phyloP scores from a whole-genome alignment of 1,284 basidiomycete genomes.

The Sparassis latifolia region DNA sequence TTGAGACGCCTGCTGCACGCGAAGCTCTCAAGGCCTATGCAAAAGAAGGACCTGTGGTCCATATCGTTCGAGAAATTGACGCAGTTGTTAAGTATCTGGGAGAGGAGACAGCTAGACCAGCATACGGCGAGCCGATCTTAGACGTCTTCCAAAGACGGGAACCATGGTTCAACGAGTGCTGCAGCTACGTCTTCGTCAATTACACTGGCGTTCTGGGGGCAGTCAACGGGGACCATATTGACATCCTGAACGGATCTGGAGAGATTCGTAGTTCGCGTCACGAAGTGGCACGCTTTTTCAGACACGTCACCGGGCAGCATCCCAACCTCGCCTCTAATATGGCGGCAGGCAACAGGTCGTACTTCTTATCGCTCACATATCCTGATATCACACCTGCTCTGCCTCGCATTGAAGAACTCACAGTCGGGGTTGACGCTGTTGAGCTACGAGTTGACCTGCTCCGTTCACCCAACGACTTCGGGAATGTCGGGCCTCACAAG shows the following conservation, averaged over 20 bases:
- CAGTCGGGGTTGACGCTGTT: conserved; percentile 85
- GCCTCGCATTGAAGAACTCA: conserved; percentile 64
- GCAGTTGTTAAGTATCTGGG: conserved; percentile 77
- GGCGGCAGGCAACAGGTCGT: conserved; percentile 58
- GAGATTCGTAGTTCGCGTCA: conserved; percentile 21
- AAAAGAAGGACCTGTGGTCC: conserved; percentile 59
- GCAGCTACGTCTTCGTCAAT: conserved; percentile 83
- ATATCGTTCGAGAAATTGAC: conserved; percentile 65
- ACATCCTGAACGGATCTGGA: background rate
- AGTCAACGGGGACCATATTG: background rate
- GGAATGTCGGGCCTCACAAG: conserved; percentile 45
- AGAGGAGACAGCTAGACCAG: conserved; percentile 72
- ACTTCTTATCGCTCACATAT: conserved; percentile 92
- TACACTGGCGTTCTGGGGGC: conserved; percentile 39
- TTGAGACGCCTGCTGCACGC: conserved; percentile 78
- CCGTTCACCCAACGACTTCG: conserved; percentile 43
- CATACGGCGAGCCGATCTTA: conserved; percentile 79
- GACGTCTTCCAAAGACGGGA: conserved; percentile 81
- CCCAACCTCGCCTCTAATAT: conserved; percentile 65
- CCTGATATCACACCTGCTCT: conserved; percentile 78
- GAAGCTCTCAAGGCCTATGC: conserved; percentile 68
- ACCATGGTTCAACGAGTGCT: conserved; percentile 87
- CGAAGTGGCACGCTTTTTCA: conserved; percentile 79
- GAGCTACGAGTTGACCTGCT: conserved; percentile 93
- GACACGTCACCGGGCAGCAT: conserved; percentile 74